Percentiles rank a stretch among this genome's conserved stretches.
Evolutionary conservation across 73 alveolate genomes (phyloP).

Genomic region (Effrenium voratum): DNA sequence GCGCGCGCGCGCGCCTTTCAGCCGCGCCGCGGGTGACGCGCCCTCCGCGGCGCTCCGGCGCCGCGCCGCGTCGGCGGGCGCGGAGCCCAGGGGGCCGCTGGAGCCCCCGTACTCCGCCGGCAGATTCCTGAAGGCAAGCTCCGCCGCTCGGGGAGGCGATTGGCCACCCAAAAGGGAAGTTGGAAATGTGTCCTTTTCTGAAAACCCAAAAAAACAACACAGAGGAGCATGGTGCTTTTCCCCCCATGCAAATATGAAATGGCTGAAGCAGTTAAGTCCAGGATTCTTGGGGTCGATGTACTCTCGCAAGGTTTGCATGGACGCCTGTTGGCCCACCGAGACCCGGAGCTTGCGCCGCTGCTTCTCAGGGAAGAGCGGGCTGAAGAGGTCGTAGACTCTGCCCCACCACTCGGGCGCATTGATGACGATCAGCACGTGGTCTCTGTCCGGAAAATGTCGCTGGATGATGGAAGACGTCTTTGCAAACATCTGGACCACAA

Average conservation of each 20-base stretch:
- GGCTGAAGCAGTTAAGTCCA: too few species aligned
- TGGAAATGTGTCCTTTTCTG: too few species aligned
- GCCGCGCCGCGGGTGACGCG: too few species aligned
- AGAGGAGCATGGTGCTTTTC: too few species aligned
- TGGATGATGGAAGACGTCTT: slow-evolving; percentile 40
- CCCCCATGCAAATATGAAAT: too few species aligned
- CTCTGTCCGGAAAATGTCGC: slow-evolving; percentile 52
- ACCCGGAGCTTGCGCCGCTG: slow-evolving; percentile 52
- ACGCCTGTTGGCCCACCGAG: neutral
- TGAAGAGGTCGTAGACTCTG: slow-evolving; percentile 30
- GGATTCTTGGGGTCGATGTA: slow-evolving; percentile 24
- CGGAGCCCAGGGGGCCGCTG: slow-evolving; percentile 51
- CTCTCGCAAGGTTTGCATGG: slow-evolving; percentile 17
- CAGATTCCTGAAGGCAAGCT: too few species aligned
- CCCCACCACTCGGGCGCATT: slow-evolving; percentile 87
- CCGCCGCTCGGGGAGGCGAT: too few species aligned
- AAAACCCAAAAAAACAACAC: too few species aligned
- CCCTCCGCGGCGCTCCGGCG: slow-evolving; percentile 22
- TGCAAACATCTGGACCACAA: slow-evolving; percentile 27
- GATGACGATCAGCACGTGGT: slow-evolving; percentile 45
- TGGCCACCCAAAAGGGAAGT: too few species aligned
- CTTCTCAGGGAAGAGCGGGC: slow-evolving; percentile 41
- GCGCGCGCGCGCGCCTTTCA: too few species aligned
- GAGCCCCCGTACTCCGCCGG: slow-evolving; percentile 46
- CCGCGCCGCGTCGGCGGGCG: slow-evolving; percentile 43